These are phyloP conservation scores for Artemisia princeps DNA, from an alignment of 140 eudicot species.

Conservation along the genomic window DNA sequence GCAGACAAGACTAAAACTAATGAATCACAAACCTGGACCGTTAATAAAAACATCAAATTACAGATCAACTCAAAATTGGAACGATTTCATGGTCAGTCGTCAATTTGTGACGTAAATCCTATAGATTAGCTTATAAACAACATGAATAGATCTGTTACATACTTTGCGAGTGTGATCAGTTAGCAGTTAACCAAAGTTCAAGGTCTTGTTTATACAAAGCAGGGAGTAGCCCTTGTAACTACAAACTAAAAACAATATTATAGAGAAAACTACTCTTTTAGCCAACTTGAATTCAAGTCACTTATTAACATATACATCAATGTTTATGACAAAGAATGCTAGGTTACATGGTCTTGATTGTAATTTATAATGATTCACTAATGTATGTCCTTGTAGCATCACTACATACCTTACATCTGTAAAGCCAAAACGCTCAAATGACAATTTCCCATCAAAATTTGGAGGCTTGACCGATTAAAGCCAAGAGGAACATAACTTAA, in stretches of 20 bases:
- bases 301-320: constrained; percentile 22
- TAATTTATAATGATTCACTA: neutral
- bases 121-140: neutral
- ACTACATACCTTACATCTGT: constrained; percentile 4
- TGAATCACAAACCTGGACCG: too few species aligned
- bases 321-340: constrained; percentile 7
- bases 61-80: too few species aligned
- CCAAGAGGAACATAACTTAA: constrained; percentile 16
- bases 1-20: too few species aligned
- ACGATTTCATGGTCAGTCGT: too few species aligned
- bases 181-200: neutral
- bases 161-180: neutral
- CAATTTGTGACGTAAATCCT: neutral
- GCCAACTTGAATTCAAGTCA: neutral
- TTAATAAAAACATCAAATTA: too few species aligned
- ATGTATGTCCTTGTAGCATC: constrained; percentile 20
- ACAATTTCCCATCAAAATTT: constrained; percentile 29
- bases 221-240: neutral
- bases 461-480: constrained; percentile 11
- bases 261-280: neutral
- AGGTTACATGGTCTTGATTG: constrained; percentile 7
- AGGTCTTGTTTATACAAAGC: constrained; percentile 14
- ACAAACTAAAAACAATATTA: neutral
- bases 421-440: constrained; percentile 11
- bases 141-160: neutral